These are phyloP conservation scores for Tulasnella sp. DNA, from an alignment of 768 basidiomycete genomes.

Conservation along the genomic window DNA sequence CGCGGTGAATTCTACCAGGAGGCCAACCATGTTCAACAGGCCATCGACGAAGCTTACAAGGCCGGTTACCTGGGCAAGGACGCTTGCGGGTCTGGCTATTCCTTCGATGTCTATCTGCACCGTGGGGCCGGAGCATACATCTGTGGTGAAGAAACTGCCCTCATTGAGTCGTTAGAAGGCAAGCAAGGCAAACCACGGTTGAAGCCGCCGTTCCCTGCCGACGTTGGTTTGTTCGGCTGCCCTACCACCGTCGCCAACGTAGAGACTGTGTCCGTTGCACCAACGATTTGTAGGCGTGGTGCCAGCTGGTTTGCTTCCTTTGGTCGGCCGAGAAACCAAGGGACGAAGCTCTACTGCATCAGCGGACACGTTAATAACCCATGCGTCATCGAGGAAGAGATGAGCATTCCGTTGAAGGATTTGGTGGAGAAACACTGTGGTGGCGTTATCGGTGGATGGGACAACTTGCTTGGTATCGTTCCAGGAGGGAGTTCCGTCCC, in stretches of 20 bases:
- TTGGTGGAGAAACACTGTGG: conserved; percentile 95
- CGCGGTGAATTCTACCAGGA: conserved; percentile 98
- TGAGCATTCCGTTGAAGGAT: conserved; percentile 92
- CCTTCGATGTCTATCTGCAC: conserved; percentile 98
- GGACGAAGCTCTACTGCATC: conserved; percentile 95
- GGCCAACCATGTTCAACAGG: conserved; percentile 85
- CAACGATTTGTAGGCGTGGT: conserved; percentile 88
- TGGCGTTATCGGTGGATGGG: conserved; percentile 89
- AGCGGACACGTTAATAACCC: conserved; percentile 98
- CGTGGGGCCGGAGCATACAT: conserved; percentile 98
- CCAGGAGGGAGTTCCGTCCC: conserved; percentile 94
- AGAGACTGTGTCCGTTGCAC: conserved; percentile 95
- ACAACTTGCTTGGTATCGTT: conserved; percentile 91
- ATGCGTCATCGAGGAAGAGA: conserved; percentile 96
- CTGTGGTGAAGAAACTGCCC: conserved; percentile 95
- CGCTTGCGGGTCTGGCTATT: conserved; percentile 82
- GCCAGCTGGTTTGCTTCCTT: conserved; percentile 84
- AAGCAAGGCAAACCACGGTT: conserved; percentile 97
- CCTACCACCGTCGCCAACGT: conserved; percentile 97
- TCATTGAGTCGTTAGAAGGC: conserved; percentile 94
- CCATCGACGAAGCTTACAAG: conserved; percentile 89
- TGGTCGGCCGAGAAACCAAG: conserved; percentile 83
- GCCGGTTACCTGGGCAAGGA: conserved; percentile 80
- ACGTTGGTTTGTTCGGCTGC: conserved; percentile 94
- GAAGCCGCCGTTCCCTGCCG: conserved; percentile 98